A percentile compares a stretch with the other conserved stretches of the same genome.
phyloP scores from a whole-genome alignment of 306 rosid genomes.

The Cyclanthera cordifolia region DNA sequence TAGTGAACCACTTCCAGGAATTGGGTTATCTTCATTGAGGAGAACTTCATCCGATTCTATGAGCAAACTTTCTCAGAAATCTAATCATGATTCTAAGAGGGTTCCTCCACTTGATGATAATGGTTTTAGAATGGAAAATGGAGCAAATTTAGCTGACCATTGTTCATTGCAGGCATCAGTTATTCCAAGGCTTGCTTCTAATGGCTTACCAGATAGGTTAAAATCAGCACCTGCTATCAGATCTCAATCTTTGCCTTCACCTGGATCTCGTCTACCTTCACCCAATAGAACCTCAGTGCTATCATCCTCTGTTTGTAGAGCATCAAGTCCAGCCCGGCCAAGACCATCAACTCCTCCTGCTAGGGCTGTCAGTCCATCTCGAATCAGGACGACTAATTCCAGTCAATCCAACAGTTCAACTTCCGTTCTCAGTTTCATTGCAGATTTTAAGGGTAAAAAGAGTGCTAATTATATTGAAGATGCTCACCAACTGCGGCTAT shows the following conservation, averaged over 20 bases:
- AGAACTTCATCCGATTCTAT: conserved; percentile 40
- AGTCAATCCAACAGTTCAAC: conserved; percentile 39
- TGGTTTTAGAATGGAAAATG: conserved; percentile 27
- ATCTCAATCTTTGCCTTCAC: conserved; percentile 39
- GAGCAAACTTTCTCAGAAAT: conserved; percentile 34
- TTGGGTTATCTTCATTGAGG: conserved; percentile 43
- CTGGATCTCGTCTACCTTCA: conserved; percentile 45
- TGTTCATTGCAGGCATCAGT: conserved; percentile 30
- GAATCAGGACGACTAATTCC: conserved; percentile 32
- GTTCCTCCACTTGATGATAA: conserved; percentile 29
- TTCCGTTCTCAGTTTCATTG: conserved; percentile 84
- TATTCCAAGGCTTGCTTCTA: conserved; percentile 36
- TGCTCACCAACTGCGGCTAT: conserved; percentile 79
- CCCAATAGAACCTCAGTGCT: conserved; percentile 37
- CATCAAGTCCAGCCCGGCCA: conserved; percentile 34
- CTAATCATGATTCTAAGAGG: conserved; percentile 37
- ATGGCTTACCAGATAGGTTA: conserved; percentile 36
- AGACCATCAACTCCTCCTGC: conserved; percentile 42
- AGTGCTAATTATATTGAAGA: conserved; percentile 64
- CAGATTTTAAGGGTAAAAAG: conserved; percentile 72
- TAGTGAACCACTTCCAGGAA: conserved; percentile 34
- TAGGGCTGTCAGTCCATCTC: conserved; percentile 70
- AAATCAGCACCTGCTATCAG: conserved; percentile 32
- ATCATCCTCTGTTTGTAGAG: conserved; percentile 41
- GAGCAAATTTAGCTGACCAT: conserved; percentile 34